Conservation (phyloP, 805 yeast species). For the Kuraishia borneana region DNA sequence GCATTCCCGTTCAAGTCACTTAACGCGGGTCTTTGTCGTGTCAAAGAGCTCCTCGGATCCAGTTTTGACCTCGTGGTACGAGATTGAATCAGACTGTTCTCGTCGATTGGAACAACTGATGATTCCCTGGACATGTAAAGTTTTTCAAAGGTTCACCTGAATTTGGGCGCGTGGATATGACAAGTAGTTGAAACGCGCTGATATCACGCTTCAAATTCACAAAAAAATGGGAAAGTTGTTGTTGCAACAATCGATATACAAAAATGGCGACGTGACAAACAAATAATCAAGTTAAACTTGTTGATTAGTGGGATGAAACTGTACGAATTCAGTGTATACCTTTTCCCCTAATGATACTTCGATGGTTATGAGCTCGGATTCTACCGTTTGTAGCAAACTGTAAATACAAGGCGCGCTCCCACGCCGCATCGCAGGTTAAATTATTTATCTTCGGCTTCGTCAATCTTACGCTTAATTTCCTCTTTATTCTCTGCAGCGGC, state of each 20-base stretch:
- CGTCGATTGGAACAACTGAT: constrained; percentile 1
- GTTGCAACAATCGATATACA: too few relatives aligned
- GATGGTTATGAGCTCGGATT: not conserved
- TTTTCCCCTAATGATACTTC: not conserved
- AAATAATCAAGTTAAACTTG: too few relatives aligned
- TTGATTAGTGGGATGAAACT: not conserved
- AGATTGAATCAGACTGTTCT: not conserved
- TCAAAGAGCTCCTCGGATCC: constrained; percentile 7
- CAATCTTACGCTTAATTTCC: not conserved
- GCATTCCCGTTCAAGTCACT: constrained; percentile 12
- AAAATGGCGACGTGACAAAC: too few relatives aligned
- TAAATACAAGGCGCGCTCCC: not conserved
- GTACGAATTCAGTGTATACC: not conserved
- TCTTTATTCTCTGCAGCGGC: constrained; percentile 4
- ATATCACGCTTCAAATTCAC: too few relatives aligned
- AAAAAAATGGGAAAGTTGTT: too few relatives aligned
- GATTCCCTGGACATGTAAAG: not conserved
- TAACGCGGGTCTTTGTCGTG: constrained; percentile 15
- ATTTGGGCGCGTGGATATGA: too few relatives aligned
- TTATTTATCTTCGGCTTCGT: not conserved
- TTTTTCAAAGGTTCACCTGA: too few relatives aligned
- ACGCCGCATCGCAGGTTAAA: not conserved
- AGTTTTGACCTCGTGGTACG: constrained; percentile 1
- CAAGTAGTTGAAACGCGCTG: too few relatives aligned
- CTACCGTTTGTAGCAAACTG: not conserved